Evolutionary conservation across 352 stramenopile genomes (phyloP).

Genomic region (Pythium dissimile): DNA sequence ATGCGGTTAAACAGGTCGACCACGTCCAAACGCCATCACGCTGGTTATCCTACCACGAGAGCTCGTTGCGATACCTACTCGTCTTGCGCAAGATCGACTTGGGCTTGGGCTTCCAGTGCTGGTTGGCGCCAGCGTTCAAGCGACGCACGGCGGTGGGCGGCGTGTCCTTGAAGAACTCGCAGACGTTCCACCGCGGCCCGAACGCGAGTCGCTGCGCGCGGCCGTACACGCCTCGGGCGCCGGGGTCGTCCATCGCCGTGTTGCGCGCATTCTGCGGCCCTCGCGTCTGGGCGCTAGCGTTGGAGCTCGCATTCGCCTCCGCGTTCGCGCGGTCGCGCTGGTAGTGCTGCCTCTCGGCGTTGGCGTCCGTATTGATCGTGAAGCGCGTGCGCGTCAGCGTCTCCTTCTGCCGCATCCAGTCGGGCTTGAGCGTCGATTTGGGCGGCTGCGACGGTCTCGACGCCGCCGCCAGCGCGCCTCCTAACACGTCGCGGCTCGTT

Average conservation of each 20-base stretch:
- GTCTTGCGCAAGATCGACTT: conserved; percentile 44
- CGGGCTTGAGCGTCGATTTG: conserved; percentile 53
- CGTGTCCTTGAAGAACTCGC: conserved; percentile 46
- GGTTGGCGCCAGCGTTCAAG: conserved; percentile 8
- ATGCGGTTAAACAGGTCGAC: too few relatives aligned
- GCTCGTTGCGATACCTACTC: conserved; percentile 55
- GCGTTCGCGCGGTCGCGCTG: conserved; percentile 23
- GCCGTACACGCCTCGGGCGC: conserved; percentile 51
- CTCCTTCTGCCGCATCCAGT: conserved; percentile 70
- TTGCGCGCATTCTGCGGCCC: not conserved
- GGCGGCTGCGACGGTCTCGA: not conserved
- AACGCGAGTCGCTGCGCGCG: conserved; percentile 58
- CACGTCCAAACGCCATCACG: too few relatives aligned
- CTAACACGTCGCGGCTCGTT: conserved; percentile 4
- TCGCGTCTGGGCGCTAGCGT: not conserved
- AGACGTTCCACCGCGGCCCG: conserved; percentile 46
- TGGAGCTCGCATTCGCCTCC: conserved; percentile 11
- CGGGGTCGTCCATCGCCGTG: conserved; percentile 20
- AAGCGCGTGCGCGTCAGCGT: conserved; percentile 58
- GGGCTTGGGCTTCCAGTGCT: not conserved
- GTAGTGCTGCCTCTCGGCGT: conserved; percentile 50
- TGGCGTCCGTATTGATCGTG: conserved; percentile 47
- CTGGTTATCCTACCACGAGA: conserved; percentile 18
- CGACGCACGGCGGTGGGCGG: conserved; percentile 28
- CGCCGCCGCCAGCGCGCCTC: not conserved